phyloP scores from a whole-genome alignment of 805 yeast species.

The Metschnikowia anglica region DNA sequence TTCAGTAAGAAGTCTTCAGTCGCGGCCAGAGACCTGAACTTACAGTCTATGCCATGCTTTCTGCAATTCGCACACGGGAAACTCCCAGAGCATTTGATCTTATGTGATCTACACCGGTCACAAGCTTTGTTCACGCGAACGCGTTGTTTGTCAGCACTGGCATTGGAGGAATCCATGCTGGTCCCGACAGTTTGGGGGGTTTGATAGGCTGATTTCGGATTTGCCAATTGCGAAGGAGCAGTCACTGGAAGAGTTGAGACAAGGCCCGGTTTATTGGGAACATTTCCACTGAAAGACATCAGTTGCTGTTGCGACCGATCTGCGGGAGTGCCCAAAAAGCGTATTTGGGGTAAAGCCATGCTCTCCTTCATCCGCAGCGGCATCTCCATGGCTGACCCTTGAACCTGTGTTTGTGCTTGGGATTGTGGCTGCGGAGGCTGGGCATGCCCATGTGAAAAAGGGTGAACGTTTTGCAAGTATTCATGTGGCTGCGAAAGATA shows the following conservation, averaged over 20 bases:
- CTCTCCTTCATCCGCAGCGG: too few relatives aligned
- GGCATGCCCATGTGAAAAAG: too few relatives aligned
- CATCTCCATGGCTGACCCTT: too few relatives aligned
- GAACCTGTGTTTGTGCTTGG: neutral
- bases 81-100: constrained; percentile 57
- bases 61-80: constrained; percentile 51
- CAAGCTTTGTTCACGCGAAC: constrained; percentile 54
- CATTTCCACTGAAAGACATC: too few relatives aligned
- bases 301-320: too few relatives aligned
- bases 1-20: constrained; percentile 5
- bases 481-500: neutral
- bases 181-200: too few relatives aligned
- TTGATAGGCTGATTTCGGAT: too few relatives aligned
- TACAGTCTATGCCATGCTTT: constrained; percentile 37
- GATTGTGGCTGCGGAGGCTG: neutral
- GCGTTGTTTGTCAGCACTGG: constrained; percentile 18
- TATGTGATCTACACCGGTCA: constrained; percentile 53
- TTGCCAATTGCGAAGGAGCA: too few relatives aligned
- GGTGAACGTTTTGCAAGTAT: neutral
- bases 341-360: neutral
- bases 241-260: neutral
- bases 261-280: neutral
- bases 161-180: neutral
- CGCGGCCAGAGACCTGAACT: constrained; percentile 16
- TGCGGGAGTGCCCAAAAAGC: neutral